phyloP scores from a whole-genome alignment of 1,284 basidiomycete species.

The Inonotus hispidus region DNA sequence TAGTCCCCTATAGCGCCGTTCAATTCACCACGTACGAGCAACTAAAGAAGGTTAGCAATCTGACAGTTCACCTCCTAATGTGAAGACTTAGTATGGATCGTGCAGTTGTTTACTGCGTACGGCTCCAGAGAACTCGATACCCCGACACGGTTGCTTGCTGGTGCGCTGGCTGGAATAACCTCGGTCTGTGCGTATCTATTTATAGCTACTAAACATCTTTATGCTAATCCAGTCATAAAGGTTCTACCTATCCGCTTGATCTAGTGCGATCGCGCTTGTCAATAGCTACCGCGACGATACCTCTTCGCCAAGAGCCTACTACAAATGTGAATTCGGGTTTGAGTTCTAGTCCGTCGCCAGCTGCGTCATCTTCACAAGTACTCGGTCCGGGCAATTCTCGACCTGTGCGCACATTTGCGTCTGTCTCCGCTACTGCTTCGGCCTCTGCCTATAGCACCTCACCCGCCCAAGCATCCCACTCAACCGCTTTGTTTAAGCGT shows the following conservation, averaged over 20 bases:
- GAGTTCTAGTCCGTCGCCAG: conserved; percentile 22
- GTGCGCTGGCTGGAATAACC: conserved; percentile 87
- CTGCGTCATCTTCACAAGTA: conserved; percentile 23
- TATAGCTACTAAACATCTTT: background rate
- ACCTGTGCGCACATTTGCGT: conserved; percentile 24
- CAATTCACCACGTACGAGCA: conserved; percentile 93
- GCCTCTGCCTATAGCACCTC: conserved; percentile 45
- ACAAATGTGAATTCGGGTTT: background rate
- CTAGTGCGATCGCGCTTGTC: conserved; percentile 89
- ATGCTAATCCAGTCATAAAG: conserved; percentile 31
- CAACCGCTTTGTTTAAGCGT: background rate
- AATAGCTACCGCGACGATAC: conserved; percentile 81
- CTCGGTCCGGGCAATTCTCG: conserved; percentile 24
- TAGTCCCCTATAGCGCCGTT: conserved; percentile 58
- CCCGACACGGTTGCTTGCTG: conserved; percentile 73
- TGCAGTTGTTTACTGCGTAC: conserved; percentile 63
- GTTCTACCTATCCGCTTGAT: conserved; percentile 90
- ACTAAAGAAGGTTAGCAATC: conserved; percentile 66
- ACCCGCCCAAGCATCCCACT: conserved; percentile 34
- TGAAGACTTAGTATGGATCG: background rate
- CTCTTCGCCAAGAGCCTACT: conserved; percentile 25
- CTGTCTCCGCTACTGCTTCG: conserved; percentile 33
- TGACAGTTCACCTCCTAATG: background rate
- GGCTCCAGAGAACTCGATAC: conserved; percentile 77
- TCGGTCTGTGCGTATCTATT: conserved; percentile 58